Evolutionary conservation across 495 filamentous ascomycete genomes (phyloP), one percentile per base, ranked within the genome.

Genomic region (Hypoxylon fragiforme): DNA sequence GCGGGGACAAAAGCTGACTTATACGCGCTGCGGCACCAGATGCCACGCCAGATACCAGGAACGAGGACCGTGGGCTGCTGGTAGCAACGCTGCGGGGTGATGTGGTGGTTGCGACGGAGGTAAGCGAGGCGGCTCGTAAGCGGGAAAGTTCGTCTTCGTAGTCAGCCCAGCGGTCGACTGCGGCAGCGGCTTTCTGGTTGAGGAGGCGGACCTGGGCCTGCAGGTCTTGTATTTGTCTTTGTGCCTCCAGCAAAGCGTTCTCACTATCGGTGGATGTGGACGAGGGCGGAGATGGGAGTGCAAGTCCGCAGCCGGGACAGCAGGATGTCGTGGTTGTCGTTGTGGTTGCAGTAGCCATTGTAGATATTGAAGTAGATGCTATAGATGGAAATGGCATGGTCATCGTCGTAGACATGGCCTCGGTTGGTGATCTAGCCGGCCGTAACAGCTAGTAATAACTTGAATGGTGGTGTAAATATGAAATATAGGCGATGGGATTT

Each of bases 61-160:
- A 73, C 20, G 71, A 73, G 45, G 71, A 64, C 31, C 70, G 68
- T 42, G 65, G 64, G 31, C 46, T 61, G 32, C 56, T 62, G 60
- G 44, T 55, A 42, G 65, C 21, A 58, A 63, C 47, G 54, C 60
- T 55, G 52, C 50, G 14, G 32, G 56, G 50, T 1, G 49, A 20
- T 5, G 48, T 66, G 52, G 64, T 39, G 26, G 75, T 69, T 37
- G 71, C 21, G 62, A 60, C 31, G 45, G 58, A 35, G 50, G 62
- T 30, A 40, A 60, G 37, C 44, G 56, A 32, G 50, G 61, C 43
- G 54, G 80, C 67, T 59, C 85, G 84, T 44, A 91, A 78, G 24
- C 78, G 78, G 50, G 79, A 80, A 6, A 96, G 72, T 71, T 96
- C 90, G 68, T 95, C 89, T 80, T 98, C 94, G 80, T 96, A 96